Conservation (phyloP, 202 grass and related monocot species). For the Carex sylvatica region DNA sequence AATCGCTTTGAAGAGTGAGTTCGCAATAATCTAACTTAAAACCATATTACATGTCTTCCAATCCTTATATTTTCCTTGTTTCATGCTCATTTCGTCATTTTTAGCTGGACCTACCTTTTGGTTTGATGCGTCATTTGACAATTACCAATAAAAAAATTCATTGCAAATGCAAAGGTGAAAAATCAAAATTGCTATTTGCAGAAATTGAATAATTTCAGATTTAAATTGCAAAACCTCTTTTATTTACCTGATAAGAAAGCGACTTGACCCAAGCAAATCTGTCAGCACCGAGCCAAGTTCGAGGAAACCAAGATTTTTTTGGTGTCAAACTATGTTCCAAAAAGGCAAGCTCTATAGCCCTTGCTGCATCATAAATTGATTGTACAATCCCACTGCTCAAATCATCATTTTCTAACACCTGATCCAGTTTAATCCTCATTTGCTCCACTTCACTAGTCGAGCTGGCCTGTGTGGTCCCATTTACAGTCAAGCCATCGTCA, state of each 20-base stretch:
- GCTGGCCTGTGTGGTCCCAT: constrained; percentile 55
- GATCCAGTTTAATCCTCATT: constrained; percentile 74
- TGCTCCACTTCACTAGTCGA: constrained; percentile 54
- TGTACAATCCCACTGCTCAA: constrained; percentile 69
- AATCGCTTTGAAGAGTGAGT: background rate
- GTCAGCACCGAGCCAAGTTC: constrained; percentile 82
- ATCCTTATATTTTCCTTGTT: background rate
- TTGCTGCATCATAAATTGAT: constrained; percentile 89
- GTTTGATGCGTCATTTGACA: background rate
- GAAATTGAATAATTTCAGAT: constrained; percentile 1
- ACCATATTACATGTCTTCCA: background rate
- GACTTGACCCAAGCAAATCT: constrained; percentile 88
- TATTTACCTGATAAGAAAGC: constrained; percentile 75
- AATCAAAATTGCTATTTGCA: constrained; percentile 15
- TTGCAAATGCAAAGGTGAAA: constrained; percentile 1
- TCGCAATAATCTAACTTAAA: background rate
- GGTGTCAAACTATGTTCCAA: constrained; percentile 51
- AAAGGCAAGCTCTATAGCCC: constrained; percentile 84
- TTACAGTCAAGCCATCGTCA: constrained; percentile 59
- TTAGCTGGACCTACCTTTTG: background rate
- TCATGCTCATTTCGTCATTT: background rate
- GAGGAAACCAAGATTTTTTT: constrained; percentile 64
- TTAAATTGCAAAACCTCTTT: background rate
- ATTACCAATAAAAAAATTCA: background rate
- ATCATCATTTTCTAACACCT: constrained; percentile 67